Evolutionary conservation across 441 rosid genomes (phyloP).

Genomic region (Pelargonium citronellum): DNA sequence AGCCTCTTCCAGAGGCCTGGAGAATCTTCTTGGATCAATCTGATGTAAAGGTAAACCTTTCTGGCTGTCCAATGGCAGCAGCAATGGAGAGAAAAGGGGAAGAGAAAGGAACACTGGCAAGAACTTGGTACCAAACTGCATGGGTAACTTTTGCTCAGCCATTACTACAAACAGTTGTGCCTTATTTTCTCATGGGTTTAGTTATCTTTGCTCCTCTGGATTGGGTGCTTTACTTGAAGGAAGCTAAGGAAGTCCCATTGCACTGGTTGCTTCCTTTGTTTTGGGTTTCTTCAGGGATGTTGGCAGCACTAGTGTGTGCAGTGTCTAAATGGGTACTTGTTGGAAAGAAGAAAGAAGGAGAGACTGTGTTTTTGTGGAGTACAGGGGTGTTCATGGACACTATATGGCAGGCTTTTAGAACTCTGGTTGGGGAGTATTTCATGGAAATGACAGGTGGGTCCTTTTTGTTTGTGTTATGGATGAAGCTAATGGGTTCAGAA

Average conservation of each 20-base stretch:
- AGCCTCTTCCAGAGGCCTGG: conserved; percentile 62
- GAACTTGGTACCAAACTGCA: conserved; percentile 41
- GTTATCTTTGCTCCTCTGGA: conserved; percentile 35
- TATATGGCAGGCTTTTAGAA: conserved; percentile 53
- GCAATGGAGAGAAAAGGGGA: conserved; percentile 24
- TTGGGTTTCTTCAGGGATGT: conserved; percentile 46
- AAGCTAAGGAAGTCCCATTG: conserved; percentile 24
- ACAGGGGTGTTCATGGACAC: conserved; percentile 52
- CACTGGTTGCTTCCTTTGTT: conserved; percentile 43
- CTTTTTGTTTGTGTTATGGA: conserved; percentile 33
- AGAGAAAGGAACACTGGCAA: conserved; percentile 38
- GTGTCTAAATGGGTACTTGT: conserved; percentile 51
- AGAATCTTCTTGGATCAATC: conserved; percentile 55
- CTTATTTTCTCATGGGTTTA: conserved; percentile 44
- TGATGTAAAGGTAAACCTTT: conserved; percentile 56
- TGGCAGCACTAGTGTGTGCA: conserved; percentile 39
- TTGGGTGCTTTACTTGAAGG: conserved; percentile 28
- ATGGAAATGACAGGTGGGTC: conserved; percentile 56
- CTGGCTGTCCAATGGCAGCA: conserved; percentile 63
- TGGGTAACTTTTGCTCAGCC: conserved; percentile 57
- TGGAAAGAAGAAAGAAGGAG: conserved; percentile 53
- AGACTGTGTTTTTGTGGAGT: conserved; percentile 50
- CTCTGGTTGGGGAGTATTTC: conserved; percentile 53
- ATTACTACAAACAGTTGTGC: conserved; percentile 45
- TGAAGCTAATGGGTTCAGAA: conserved; percentile 54